Evolutionary conservation across 768 basidiomycete species (phyloP).

Genomic region (Boletus rex-veris): DNA sequence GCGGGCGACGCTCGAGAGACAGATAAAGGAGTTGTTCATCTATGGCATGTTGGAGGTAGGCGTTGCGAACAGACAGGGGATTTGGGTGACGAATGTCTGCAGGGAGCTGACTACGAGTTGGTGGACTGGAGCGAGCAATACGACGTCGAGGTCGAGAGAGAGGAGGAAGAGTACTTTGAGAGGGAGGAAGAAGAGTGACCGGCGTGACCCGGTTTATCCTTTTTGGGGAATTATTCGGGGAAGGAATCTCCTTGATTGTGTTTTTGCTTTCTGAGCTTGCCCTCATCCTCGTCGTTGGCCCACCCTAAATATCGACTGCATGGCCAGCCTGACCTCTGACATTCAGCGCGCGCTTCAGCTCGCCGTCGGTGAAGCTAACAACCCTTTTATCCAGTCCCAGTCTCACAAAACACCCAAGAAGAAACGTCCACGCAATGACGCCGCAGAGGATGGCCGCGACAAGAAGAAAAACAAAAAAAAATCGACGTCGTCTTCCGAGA

Average conservation of each 20-base stretch:
- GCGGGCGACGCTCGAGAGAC: constrained; percentile 51
- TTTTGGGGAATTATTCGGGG: constrained; percentile 19
- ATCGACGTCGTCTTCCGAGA: neutral
- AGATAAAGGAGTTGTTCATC: constrained; percentile 66
- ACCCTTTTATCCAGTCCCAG: constrained; percentile 32
- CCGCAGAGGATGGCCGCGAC: constrained; percentile 17
- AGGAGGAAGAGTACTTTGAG: constrained; percentile 74
- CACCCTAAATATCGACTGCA: constrained; percentile 37
- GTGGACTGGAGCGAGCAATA: constrained; percentile 76
- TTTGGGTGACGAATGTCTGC: constrained; percentile 5
- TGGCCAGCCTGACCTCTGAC: constrained; percentile 39
- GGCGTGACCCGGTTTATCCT: constrained; percentile 1
- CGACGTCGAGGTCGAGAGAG: constrained; percentile 56
- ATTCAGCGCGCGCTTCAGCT: constrained; percentile 50
- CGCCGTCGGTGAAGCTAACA: constrained; percentile 45
- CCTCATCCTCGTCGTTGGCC: constrained; percentile 39
- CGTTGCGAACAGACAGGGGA: neutral
- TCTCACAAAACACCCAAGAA: constrained; percentile 29
- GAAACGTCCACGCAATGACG: constrained; percentile 30
- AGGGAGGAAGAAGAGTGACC: constrained; percentile 45
- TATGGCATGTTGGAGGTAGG: constrained; percentile 73
- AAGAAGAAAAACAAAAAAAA: constrained; percentile 37
- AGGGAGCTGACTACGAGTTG: constrained; percentile 68
- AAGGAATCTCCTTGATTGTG: neutral
- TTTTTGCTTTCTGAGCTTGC: constrained; percentile 31